Conservation (phyloP, 2,329 filamentous ascomycete genomes). For the Colletotrichum zoysiae region DNA sequence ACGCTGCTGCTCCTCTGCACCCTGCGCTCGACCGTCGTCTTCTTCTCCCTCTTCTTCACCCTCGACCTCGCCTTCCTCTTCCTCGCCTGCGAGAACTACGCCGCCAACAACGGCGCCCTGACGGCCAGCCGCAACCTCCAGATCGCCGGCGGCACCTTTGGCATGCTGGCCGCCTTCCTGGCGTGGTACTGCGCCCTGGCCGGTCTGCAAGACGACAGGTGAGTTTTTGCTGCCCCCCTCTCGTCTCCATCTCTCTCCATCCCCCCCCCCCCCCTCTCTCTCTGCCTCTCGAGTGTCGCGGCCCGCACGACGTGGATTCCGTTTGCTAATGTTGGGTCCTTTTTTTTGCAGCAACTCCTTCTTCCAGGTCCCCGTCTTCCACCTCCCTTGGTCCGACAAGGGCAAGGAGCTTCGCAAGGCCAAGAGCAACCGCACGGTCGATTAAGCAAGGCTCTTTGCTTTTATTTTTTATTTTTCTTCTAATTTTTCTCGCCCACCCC, state of each 20-base stretch:
- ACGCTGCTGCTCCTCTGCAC: constrained; percentile 80
- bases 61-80: constrained; percentile 83
- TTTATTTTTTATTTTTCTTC: neutral
- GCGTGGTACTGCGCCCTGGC: constrained; percentile 91
- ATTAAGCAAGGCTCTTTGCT: neutral
- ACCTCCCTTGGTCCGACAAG: constrained; percentile 94
- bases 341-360: constrained; percentile 76
- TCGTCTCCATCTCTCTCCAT: neutral
- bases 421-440: constrained; percentile 59
- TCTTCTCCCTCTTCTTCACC: constrained; percentile 82
- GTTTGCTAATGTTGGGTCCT: constrained; percentile 47
- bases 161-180: constrained; percentile 82
- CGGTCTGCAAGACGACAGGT: constrained; percentile 81
- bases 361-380: constrained; percentile 91
- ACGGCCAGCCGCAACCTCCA: constrained; percentile 63
- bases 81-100: constrained; percentile 74
- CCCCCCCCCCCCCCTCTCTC: too few relatives aligned
- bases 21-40: constrained; percentile 80
- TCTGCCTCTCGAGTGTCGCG: neutral
- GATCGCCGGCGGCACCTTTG: constrained; percentile 82
- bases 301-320: constrained; percentile 20
- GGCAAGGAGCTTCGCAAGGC: constrained; percentile 68
- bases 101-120: constrained; percentile 63
- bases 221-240: constrained; percentile 47
- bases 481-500: too few relatives aligned